A percentile compares a stretch with the other conserved stretches of the same genome.
phyloP scores from a whole-genome alignment of 208 protist genomes.

The Leishmania tropica region DNA sequence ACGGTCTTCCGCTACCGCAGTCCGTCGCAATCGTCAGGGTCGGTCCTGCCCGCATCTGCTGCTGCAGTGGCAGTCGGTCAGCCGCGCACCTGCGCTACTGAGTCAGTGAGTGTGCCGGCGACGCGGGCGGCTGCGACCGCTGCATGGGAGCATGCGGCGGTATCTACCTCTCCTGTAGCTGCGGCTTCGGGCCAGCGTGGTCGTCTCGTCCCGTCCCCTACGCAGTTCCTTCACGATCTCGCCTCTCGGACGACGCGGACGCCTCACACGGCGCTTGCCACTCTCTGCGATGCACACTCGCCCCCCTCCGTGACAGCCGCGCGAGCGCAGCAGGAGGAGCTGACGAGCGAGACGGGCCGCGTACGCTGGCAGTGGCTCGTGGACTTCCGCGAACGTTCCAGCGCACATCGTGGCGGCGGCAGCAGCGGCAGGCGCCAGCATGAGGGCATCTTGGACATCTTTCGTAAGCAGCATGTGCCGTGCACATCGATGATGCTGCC shows the following conservation, averaged over 20 bases:
- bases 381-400: conserved; percentile 67
- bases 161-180: background rate
- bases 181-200: background rate
- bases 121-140: background rate
- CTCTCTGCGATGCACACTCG: background rate
- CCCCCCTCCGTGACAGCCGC: background rate
- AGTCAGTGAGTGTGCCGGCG: background rate
- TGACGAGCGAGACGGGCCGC: conserved; percentile 7
- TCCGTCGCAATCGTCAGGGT: conserved; percentile 6
- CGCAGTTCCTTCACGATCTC: conserved; percentile 25
- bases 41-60: conserved; percentile 5
- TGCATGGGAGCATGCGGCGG: background rate
- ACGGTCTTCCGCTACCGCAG: conserved; percentile 44
- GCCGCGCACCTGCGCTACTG: background rate
- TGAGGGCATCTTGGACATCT: conserved; percentile 44
- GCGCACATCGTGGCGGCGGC: conserved; percentile 24
- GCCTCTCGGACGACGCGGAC: background rate
- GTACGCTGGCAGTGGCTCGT: conserved; percentile 66
- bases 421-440: conserved; percentile 29
- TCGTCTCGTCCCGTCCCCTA: conserved; percentile 31
- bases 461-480: conserved; percentile 38
- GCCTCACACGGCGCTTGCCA: background rate
- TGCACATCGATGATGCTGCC: conserved; percentile 57
- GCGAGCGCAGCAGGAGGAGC: conserved; percentile 9
- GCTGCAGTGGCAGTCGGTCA: background rate